phyloP scores from a whole-genome alignment of 2,329 filamentous ascomycete species.

The Magnaporthales sp. region DNA sequence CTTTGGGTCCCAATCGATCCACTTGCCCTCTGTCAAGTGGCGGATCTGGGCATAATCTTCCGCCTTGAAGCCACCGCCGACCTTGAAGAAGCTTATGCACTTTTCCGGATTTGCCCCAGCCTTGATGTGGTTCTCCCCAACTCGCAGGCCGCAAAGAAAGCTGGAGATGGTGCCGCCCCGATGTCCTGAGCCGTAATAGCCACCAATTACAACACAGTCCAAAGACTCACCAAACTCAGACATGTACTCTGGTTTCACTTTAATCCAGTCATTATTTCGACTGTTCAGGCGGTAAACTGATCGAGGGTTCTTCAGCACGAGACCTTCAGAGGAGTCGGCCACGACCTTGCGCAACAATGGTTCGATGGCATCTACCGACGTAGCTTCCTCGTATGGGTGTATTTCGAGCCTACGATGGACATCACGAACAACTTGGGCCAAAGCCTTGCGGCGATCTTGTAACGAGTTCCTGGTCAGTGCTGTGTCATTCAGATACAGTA shows the following conservation, averaged over 20 bases:
- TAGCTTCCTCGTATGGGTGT: constrained; percentile 62
- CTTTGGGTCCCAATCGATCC: constrained; percentile 74
- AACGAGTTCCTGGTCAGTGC: constrained; percentile 76
- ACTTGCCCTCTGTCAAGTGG: constrained; percentile 84
- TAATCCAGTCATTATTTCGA: constrained; percentile 94
- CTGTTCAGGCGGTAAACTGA: constrained; percentile 82
- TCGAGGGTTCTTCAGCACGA: constrained; percentile 88
- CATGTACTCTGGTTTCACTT: constrained; percentile 99
- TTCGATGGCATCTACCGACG: constrained; percentile 65
- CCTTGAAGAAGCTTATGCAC: constrained; percentile 93
- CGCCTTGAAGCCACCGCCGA: constrained; percentile 84
- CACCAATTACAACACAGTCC: constrained; percentile 82
- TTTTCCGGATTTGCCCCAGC: constrained; percentile 57
- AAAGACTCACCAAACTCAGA: constrained; percentile 88
- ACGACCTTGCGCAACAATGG: constrained; percentile 72
- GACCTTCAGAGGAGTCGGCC: constrained; percentile 77
- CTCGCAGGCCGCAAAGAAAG: constrained; percentile 81
- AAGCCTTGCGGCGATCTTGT: constrained; percentile 66
- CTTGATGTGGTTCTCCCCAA: constrained; percentile 58
- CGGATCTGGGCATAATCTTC: constrained; percentile 78
- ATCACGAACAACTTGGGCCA: constrained; percentile 61
- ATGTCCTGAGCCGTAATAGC: constrained; percentile 82
- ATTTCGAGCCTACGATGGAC: constrained; percentile 75
- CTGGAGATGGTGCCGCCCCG: constrained; percentile 77
- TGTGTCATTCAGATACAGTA: constrained; percentile 77